These are phyloP conservation scores for Naegleria gruberi DNA, from an alignment of 208 protist genomes.

Conservation along the genomic window DNA sequence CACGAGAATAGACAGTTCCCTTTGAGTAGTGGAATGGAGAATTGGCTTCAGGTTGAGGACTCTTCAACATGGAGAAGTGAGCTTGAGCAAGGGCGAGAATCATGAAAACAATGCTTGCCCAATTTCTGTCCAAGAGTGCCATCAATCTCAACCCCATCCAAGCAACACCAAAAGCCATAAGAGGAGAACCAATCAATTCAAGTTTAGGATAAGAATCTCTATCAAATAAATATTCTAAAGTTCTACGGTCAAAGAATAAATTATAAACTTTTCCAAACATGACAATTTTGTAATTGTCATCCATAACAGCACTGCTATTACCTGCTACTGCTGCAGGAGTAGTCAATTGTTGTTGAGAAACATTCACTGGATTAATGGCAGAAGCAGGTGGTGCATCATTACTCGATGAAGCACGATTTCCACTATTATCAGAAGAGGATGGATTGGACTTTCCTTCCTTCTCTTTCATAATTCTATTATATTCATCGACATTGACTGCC, in stretches of 20 bases:
- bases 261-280: neutral
- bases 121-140: neutral
- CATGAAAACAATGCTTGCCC: neutral
- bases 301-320: neutral
- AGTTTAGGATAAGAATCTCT: neutral
- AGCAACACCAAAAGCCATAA: neutral
- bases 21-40: neutral
- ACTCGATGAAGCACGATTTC: neutral
- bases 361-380: neutral
- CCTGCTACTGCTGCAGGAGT: neutral
- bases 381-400: neutral
- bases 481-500: neutral
- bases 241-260: neutral
- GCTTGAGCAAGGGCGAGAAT: neutral
- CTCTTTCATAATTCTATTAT: neutral
- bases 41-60: conserved; percentile 17
- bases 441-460: neutral
- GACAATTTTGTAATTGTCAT: neutral
- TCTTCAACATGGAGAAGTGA: conserved; percentile 15
- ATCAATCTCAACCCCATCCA: neutral
- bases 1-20: neutral
- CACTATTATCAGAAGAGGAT: neutral
- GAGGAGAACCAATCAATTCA: too few relatives aligned
- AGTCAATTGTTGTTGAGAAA: neutral
- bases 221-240: neutral